Evolutionary conservation across 208 protist genomes (phyloP), one percentile per base, ranked within the genome.

Genomic region (Crithidia expoeki): DNA sequence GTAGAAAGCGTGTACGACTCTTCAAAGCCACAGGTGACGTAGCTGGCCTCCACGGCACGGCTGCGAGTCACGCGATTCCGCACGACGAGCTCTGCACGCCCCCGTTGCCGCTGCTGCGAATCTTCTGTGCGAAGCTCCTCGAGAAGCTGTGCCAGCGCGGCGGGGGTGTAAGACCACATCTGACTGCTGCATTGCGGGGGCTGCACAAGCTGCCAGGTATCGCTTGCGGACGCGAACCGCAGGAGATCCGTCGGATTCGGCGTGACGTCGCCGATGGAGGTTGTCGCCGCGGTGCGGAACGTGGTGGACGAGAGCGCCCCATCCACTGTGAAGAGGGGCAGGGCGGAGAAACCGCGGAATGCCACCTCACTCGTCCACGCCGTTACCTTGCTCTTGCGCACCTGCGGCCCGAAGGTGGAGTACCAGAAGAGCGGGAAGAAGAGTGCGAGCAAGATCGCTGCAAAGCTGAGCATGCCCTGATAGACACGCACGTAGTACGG

Each of bases 361-460:
- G 73, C 30, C 12, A 79, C 40, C 14, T 74, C 73, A 1, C 30
- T 68, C 63, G 72, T 57, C 74, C 71, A 76, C 49, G 68, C 52
- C 10, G 76, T 74, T 5, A 72, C 80, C 59, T 23, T 34, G 49
- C 87, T 94, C 1, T 59, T 42, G 28, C 47, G 74, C 64, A 92
- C 72, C 28, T 81, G 74, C 61, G 88, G 86, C 46, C 80, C 87
- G 62, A 91, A 92, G 16, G 90, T 90, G 23, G 88, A 90, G 79
- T 92, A 95, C 58, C 88, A 86, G 33, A 93, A 78, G 2, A 95
- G 76, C 38, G 90, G 88, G 34, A 95, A 90, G 32, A 83, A 83
- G 12, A 83, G 68, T 4, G 74, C 47, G 17, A 67, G 49, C n/a
- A 83, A 59, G 27, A 82, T 89, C 76, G 77, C 68, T 2, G 86